A percentile compares a stretch with the other conserved stretches of the same genome.
Evolutionary conservation across 305 asterid species (phyloP).

Genomic region (Vinca major): DNA sequence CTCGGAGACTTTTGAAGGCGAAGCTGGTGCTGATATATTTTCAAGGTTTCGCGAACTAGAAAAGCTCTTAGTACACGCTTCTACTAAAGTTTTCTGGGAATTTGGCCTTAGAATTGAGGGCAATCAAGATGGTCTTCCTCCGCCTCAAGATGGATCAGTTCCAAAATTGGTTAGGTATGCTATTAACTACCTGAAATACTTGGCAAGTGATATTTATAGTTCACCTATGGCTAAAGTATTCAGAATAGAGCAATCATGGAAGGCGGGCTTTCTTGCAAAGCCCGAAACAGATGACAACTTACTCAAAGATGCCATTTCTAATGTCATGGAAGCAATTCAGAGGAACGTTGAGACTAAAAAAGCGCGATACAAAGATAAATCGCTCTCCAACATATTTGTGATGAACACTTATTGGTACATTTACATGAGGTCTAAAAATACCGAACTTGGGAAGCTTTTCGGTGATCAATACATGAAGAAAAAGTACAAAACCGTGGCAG

Average conservation of each 20-base stretch:
- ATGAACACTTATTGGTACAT: slow-evolving; percentile 76
- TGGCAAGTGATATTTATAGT: slow-evolving; percentile 38
- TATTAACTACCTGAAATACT: slow-evolving; percentile 56
- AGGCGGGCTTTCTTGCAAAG: slow-evolving; percentile 36
- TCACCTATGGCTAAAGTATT: slow-evolving; percentile 48
- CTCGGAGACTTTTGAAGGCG: slow-evolving; percentile 41
- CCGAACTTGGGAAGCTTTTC: slow-evolving; percentile 50
- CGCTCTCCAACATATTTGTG: slow-evolving; percentile 38
- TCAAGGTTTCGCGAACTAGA: slow-evolving; percentile 55
- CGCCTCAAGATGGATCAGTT: slow-evolving; percentile 62
- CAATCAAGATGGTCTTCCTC: slow-evolving; percentile 52
- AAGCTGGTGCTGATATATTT: slow-evolving; percentile 51
- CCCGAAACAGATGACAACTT: slow-evolving; percentile 36
- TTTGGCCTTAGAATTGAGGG: slow-evolving; percentile 69
- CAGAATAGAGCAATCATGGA: slow-evolving; percentile 58
- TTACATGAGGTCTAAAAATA: slow-evolving; percentile 51
- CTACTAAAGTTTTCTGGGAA: slow-evolving; percentile 56
- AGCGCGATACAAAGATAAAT: slow-evolving; percentile 42
- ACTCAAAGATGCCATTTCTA: slow-evolving; percentile 47
- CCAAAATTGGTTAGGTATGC: slow-evolving; percentile 70
- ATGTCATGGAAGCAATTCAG: slow-evolving; percentile 66
- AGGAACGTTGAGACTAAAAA: slow-evolving; percentile 53
- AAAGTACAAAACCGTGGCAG: slow-evolving; percentile 48
- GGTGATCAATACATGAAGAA: slow-evolving; percentile 61
- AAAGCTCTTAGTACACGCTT: slow-evolving; percentile 61